Evolutionary conservation across 2,329 filamentous ascomycete species (phyloP), one percentile per base, ranked within the genome.

Genomic region (Curvularia lunata): DNA sequence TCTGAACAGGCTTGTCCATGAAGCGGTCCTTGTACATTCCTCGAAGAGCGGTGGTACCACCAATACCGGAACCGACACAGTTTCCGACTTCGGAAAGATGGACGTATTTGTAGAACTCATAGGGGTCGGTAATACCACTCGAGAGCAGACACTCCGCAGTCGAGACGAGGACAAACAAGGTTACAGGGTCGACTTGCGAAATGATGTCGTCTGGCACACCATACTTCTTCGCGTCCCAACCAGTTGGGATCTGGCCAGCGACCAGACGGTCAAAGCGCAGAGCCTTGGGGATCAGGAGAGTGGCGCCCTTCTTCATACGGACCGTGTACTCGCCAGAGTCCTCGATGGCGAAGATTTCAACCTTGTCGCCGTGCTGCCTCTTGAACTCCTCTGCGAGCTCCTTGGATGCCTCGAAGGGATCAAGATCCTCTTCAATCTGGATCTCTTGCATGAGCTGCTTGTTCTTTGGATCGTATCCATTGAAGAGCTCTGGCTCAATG

Each of bases 71-170:
- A 79, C 95, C 95, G 68, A 99, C 88, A 75, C 94, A 98, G 85
- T 99, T 99, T 78, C 95, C 95, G 50, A 99, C 91, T 76, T 99
- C 91, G 7, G 95, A 98, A 60, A 99, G 88, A 78, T 99, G 95
- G 63, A 99, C 93, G 73, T 99, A 99, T 83, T 98, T 93, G 86
- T 99, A 99, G 82, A 99, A 98, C 81, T 99, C 95, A 75, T 98
- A 99, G 19, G 95, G 96, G 75, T 99, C 96, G 25, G 95, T 98
- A 77, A 99, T 94, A 88, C 95, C 95, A 62, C 91, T 90, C 28
- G 92, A 90, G 50, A 99, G 85, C 7, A 99, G 88, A 58, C 93
- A 88, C 79, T 99, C 96, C 1, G 91, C 92, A 47, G 93, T 96
- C 52, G 91, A 96, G 46, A 98, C 93, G 45, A 99, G 89, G 28